Evolutionary conservation across 179 eudicot genomes (phyloP).

Genomic region (Sideroxylon spinosum): DNA sequence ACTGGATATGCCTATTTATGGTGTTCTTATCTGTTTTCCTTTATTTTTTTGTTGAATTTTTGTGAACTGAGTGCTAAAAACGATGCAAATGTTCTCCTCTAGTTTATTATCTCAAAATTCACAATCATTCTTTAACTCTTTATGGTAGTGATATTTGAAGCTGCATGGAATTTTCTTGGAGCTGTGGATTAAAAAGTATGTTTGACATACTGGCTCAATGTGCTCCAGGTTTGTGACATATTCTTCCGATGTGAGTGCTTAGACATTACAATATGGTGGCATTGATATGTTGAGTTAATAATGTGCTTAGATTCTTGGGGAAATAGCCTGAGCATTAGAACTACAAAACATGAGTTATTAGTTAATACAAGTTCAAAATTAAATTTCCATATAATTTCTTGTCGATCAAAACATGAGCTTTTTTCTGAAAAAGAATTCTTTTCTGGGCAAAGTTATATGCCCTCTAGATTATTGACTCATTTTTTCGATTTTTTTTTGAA

Average conservation of each 20-base stretch:
- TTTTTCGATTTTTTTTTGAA: no score
- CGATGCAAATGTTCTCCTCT: not conserved
- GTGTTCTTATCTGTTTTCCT: not conserved
- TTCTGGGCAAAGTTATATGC: no score
- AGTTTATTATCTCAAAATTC: constrained; percentile 17
- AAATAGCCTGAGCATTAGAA: not conserved
- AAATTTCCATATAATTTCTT: constrained; percentile 13
- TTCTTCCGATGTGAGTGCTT: not conserved
- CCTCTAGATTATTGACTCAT: no score
- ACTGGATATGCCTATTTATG: not conserved
- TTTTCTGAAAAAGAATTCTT: not conserved
- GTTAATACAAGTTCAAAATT: not conserved
- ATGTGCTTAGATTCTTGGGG: no score
- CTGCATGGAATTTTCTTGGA: constrained; percentile 90
- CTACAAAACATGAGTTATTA: not conserved
- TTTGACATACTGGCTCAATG: constrained; percentile 70
- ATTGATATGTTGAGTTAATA: not conserved
- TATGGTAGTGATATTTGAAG: constrained; percentile 82
- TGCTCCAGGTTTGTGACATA: constrained; percentile 42
- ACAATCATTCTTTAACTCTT: constrained; percentile 26
- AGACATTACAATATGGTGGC: not conserved
- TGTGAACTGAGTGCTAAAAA: not conserved
- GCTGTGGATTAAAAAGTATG: constrained; percentile 54
- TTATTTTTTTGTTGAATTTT: not conserved
- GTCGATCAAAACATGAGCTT: constrained; percentile 25